Conservation (phyloP, 2,329 filamentous ascomycete species). For the Cladophialophora yegresii region DNA sequence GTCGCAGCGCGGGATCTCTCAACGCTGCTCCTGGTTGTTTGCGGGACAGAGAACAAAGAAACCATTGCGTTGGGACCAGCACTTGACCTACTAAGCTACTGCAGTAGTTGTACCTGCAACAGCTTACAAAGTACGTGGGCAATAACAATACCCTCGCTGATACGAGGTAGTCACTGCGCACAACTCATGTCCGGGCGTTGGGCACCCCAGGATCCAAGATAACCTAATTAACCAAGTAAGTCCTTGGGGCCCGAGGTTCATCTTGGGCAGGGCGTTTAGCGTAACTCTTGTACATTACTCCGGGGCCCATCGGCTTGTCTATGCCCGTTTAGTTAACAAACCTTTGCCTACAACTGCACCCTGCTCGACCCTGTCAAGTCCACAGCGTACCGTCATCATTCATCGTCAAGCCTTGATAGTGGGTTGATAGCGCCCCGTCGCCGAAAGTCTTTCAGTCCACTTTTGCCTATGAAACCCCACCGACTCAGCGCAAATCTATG, state of each 20-base stretch:
- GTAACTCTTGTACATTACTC: background rate
- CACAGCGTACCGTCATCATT: background rate
- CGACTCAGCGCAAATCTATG: background rate
- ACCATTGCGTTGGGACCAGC: background rate
- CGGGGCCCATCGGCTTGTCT: background rate
- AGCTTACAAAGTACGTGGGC: background rate
- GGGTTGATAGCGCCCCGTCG: too few species aligned
- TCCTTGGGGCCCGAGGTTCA: background rate
- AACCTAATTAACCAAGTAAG: background rate
- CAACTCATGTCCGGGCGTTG: background rate
- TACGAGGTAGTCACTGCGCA: background rate
- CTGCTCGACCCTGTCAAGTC: background rate
- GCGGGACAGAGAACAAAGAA: background rate
- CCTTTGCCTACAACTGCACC: background rate
- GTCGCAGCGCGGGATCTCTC: too few species aligned
- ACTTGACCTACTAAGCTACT: background rate
- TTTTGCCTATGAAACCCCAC: background rate
- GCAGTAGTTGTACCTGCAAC: background rate
- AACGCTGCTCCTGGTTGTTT: background rate
- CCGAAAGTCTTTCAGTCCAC: background rate
- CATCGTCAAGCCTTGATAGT: background rate
- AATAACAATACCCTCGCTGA: background rate
- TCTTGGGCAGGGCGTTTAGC: background rate
- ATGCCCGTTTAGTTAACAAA: background rate
- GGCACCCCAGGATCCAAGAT: background rate